These are phyloP conservation scores for Rhinocladiella mackenziei DNA, from an alignment of 2,329 filamentous ascomycete species.

Conservation along the genomic window DNA sequence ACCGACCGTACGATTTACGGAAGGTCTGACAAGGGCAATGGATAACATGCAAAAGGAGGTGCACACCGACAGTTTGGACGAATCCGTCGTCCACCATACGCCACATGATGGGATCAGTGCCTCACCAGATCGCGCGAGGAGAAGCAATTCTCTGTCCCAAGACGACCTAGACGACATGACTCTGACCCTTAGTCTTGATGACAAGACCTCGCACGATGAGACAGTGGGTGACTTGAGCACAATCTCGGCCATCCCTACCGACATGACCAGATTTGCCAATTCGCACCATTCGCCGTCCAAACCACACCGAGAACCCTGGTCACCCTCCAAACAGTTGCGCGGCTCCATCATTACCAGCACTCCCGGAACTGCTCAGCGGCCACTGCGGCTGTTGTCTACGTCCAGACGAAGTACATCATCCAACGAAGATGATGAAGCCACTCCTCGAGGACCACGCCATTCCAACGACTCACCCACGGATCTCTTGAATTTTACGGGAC, in stretches of 20 bases:
- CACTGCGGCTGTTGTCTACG: conserved; percentile 37
- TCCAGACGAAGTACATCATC: conserved; percentile 32
- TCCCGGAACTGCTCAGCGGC: conserved; percentile 44
- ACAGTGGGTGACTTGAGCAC: conserved; percentile 62
- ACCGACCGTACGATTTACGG: conserved; percentile 31
- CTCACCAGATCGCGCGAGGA: conserved; percentile 16
- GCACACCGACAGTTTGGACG: conserved; percentile 32
- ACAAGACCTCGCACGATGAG: conserved; percentile 34
- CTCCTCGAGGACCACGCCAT: conserved; percentile 48
- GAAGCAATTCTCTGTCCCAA: not conserved
- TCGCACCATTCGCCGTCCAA: conserved; percentile 64
- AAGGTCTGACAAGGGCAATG: conserved; percentile 29
- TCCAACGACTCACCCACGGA: conserved; percentile 61
- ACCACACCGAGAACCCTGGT: conserved; percentile 35
- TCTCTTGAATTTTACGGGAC: conserved; percentile 84
- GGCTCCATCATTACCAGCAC: conserved; percentile 40
- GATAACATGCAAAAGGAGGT: conserved; percentile 36
- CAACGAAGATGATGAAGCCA: conserved; percentile 35
- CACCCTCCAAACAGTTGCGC: conserved; percentile 41
- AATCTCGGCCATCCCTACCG: conserved; percentile 78
- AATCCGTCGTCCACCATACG: conserved; percentile 24
- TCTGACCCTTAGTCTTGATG: conserved; percentile 25
- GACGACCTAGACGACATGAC: conserved; percentile 28
- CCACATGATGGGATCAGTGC: conserved; percentile 8
- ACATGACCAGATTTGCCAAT: conserved; percentile 77